Conservation (phyloP, 2,329 filamentous ascomycete species). For the Leptosphaerulina australis region DNA sequence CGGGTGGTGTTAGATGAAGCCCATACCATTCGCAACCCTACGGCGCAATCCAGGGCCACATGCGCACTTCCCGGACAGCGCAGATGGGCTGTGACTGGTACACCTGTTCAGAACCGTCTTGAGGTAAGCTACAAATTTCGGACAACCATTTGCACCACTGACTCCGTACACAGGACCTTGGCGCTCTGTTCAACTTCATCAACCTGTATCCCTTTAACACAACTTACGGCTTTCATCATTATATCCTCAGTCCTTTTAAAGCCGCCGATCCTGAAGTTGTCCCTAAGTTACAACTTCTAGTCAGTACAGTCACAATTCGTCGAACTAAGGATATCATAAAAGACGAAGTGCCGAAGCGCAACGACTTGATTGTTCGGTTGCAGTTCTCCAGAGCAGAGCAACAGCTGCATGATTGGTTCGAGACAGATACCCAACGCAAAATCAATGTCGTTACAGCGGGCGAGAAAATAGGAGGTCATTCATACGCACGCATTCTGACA, state of each 20-base stretch:
- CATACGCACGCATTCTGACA: constrained; percentile 93
- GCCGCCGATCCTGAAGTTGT: constrained; percentile 82
- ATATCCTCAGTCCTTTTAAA: constrained; percentile 87
- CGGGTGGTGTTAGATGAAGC: constrained; percentile 93
- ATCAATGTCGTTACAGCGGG: constrained; percentile 73
- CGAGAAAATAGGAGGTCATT: constrained; percentile 75
- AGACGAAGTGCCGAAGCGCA: constrained; percentile 71
- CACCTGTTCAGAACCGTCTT: constrained; percentile 90
- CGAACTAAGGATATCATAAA: constrained; percentile 79
- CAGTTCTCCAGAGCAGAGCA: constrained; percentile 78
- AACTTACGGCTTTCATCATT: constrained; percentile 72
- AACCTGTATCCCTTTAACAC: constrained; percentile 85
- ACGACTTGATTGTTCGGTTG: constrained; percentile 74
- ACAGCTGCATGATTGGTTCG: constrained; percentile 82
- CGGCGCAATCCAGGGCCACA: constrained; percentile 83
- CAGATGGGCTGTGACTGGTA: constrained; percentile 97
- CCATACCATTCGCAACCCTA: constrained; percentile 88
- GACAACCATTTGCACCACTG: background rate
- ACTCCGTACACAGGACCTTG: constrained; percentile 64
- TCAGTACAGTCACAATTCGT: constrained; percentile 92
- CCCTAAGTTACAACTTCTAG: constrained; percentile 82
- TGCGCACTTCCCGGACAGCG: constrained; percentile 78
- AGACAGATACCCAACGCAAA: constrained; percentile 77
- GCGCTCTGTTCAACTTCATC: constrained; percentile 84
- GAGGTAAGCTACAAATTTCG: constrained; percentile 53